Evolutionary conservation across 2,329 filamentous ascomycete genomes (phyloP), one percentile per base, ranked within the genome.

Genomic region (Fusarium sp.): DNA sequence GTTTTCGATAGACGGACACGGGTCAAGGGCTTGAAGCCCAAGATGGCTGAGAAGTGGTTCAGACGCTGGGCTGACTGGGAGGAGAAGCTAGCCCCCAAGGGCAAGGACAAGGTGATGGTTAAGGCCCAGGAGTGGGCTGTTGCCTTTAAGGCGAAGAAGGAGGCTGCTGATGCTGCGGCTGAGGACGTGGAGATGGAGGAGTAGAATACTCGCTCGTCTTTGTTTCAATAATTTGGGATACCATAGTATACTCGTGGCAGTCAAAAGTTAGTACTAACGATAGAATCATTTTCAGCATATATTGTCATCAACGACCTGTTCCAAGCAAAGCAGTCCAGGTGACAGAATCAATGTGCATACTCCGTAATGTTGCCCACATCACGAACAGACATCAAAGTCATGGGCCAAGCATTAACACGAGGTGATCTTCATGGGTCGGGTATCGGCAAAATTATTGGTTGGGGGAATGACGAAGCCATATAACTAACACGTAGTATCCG

Each of bases 11-110:
- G 95, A 47, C 92, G 95, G 78, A 86, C 89, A 31, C 90, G 88
- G 75, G 87, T 88, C 41, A 91, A 90, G 83, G 87, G 88, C 5
- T 85, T 97, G 75, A 97, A 97, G 86, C 89, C 92, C 44, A 91
- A 93, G 80, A 90, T 95, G 79, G 95, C 95, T 22, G 91, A 92
- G 84, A 92, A 91, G 79, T 93, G 97, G 86, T 99, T 98, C 84
- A 94, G 94, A 84, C 89, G 93, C 75, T 99, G 96, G 96, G 89
- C 92, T 64, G 90, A 92, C 75, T 98, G 94, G 89, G 96, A 99
- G 85, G 91, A 92, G 83, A 88, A 88, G 80, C 84, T 89, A 65
- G 94, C 93, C 5, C 85, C 87, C 68, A 83, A 93, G 87, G 89
- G 88, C 73, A 87, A 89, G 73, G 92, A 93, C 76, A 89, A 87